A percentile compares a stretch with the other conserved stretches of the same genome.
Conservation (phyloP, 257 asterid species). For the Primulina huaijiensis region DNA sequence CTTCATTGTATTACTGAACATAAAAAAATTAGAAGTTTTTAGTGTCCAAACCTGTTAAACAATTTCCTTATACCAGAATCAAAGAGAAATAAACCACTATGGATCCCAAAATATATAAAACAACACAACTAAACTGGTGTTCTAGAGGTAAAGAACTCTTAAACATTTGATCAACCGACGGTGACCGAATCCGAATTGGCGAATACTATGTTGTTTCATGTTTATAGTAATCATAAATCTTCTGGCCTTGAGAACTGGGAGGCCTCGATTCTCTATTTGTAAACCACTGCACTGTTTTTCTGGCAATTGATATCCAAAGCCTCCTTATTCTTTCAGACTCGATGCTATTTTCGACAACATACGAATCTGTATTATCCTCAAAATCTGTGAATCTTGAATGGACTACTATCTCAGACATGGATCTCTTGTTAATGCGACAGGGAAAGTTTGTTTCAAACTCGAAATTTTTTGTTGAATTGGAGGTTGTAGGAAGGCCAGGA, state of each 20-base stretch:
- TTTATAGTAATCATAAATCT: too few species aligned
- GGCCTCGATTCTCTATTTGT: conserved; percentile 53
- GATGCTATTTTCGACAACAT: conserved; percentile 17
- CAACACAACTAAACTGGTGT: not conserved
- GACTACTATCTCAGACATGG: conserved; percentile 66
- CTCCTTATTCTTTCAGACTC: conserved; percentile 53
- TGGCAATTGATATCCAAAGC: conserved; percentile 81
- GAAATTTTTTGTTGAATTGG: not conserved
- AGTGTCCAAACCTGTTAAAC: not conserved
- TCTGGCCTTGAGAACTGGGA: conserved; percentile 23
- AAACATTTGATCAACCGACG: not conserved
- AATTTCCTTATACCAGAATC: not conserved
- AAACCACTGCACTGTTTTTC: conserved; percentile 77
- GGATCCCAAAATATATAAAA: not conserved
- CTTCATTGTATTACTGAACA: not conserved
- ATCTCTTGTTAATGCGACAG: conserved; percentile 39
- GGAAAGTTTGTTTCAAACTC: conserved; percentile 21
- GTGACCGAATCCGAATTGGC: not conserved
- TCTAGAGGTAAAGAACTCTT: not conserved
- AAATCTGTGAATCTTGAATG: conserved; percentile 53
- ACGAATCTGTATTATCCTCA: conserved; percentile 19
- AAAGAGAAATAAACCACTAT: not conserved
- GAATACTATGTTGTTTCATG: not conserved
- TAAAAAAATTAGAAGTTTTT: too few species aligned
- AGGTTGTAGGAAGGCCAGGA: conserved; percentile 9